Evolutionary conservation across 768 basidiomycete species (phyloP).

Genomic region (Dentipellis fragilis): DNA sequence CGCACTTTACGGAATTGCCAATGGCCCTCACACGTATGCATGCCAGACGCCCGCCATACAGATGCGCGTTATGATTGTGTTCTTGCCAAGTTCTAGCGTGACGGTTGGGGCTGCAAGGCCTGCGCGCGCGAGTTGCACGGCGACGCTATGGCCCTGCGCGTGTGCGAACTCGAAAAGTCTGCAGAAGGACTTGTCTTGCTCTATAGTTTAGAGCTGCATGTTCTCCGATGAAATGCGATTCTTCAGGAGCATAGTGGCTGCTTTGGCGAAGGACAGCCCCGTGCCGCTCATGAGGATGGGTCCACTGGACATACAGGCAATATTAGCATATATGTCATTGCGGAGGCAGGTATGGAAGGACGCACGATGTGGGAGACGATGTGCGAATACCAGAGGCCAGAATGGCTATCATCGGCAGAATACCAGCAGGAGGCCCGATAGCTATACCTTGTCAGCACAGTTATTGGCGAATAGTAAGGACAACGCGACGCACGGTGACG

Average conservation of each 20-base stretch:
- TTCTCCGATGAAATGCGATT: conserved; percentile 57
- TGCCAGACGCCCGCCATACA: conserved; percentile 33
- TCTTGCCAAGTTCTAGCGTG: conserved; percentile 47
- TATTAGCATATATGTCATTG: background rate
- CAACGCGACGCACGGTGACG: conserved; percentile 14
- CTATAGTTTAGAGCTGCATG: conserved; percentile 50
- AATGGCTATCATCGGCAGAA: background rate
- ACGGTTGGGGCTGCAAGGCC: conserved; percentile 61
- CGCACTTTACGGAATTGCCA: conserved; percentile 25
- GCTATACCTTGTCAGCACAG: background rate
- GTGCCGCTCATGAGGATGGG: conserved; percentile 40
- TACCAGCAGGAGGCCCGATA: conserved; percentile 8
- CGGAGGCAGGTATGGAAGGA: background rate
- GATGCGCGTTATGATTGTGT: conserved; percentile 24
- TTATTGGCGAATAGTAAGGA: background rate
- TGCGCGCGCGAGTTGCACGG: conserved; percentile 67
- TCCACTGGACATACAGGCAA: background rate
- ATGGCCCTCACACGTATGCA: conserved; percentile 22
- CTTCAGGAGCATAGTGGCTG: conserved; percentile 47
- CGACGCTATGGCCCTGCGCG: conserved; percentile 58
- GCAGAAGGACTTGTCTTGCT: conserved; percentile 36
- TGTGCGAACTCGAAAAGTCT: conserved; percentile 64
- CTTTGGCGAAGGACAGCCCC: conserved; percentile 54
- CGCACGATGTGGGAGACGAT: background rate
- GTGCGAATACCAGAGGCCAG: conserved; percentile 4